Evolutionary conservation across 352 stramenopile species (phyloP).

Genomic region (Globisporangium polare): DNA sequence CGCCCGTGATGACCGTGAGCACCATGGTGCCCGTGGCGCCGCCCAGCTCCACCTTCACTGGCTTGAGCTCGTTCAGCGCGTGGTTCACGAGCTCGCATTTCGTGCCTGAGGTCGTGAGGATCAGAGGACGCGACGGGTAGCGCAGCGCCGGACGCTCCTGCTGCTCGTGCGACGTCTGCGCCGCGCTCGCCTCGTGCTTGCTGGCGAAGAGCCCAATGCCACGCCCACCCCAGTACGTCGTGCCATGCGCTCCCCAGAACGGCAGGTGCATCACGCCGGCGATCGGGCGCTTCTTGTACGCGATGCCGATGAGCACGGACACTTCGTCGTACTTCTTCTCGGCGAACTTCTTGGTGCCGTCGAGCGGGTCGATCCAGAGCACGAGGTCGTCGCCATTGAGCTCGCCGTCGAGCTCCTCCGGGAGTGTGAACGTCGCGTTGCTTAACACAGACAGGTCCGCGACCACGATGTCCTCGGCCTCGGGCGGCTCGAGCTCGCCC

Average conservation of each 20-base stretch:
- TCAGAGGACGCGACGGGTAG: conserved; percentile 37
- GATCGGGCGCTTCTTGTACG: conserved; percentile 57
- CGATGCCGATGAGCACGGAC: conserved; percentile 72
- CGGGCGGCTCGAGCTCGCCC: conserved; percentile 49
- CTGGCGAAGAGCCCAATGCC: conserved; percentile 50
- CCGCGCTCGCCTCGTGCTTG: conserved; percentile 23
- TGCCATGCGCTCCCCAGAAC: conserved; percentile 46
- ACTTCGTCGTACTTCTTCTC: conserved; percentile 70
- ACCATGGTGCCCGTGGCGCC: conserved; percentile 74
- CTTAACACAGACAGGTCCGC: conserved; percentile 34
- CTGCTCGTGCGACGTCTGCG: conserved; percentile 24
- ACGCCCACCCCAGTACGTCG: conserved; percentile 63
- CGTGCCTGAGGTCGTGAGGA: conserved; percentile 57
- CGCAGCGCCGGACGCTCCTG: conserved; percentile 18
- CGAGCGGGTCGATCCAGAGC: conserved; percentile 75
- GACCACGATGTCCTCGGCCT: conserved; percentile 39
- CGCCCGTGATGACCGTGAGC: conserved; percentile 53
- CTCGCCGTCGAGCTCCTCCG: conserved; percentile 15
- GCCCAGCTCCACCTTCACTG: conserved; percentile 35
- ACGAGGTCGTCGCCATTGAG: conserved; percentile 51
- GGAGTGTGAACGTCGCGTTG: conserved; percentile 16
- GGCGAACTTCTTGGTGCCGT: conserved; percentile 78
- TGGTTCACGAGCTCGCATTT: conserved; percentile 44
- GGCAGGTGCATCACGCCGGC: conserved; percentile 71
- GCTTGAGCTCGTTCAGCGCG: conserved; percentile 33